These are phyloP conservation scores for Bonnemaisonia californica DNA, from an alignment of 31 red algal genomes.

Conservation along the genomic window DNA sequence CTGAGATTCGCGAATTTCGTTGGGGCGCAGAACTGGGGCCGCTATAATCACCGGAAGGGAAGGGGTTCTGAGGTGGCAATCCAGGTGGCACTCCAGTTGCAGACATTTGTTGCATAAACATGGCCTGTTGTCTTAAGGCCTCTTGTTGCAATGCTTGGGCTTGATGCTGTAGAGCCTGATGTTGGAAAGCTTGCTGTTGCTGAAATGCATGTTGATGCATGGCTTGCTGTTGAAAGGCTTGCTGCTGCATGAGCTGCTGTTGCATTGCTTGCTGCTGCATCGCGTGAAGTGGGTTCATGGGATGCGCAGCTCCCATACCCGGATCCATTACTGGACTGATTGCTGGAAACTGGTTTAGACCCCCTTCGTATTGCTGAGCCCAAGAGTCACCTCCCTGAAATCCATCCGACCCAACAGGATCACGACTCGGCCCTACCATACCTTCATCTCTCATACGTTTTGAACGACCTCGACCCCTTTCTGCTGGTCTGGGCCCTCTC, in stretches of 20 bases:
- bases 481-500: slow-evolving; percentile 17
- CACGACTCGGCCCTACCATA: not conserved
- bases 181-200: slow-evolving; percentile 31
- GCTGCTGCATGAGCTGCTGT: slow-evolving; percentile 50
- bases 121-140: slow-evolving; percentile 28
- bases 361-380: slow-evolving; percentile 9
- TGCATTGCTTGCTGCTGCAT: slow-evolving; percentile 37
- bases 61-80: not conserved
- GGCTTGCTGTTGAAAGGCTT: slow-evolving; percentile 42
- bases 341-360: slow-evolving; percentile 1
- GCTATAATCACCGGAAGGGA: slow-evolving; percentile 32
- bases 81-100: slow-evolving; percentile 22
- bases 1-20: not conserved
- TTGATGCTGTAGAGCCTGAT: slow-evolving; percentile 57
- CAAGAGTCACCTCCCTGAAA: slow-evolving; percentile 14
- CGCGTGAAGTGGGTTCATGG: slow-evolving; percentile 14
- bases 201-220: slow-evolving; percentile 39
- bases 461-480: slow-evolving; percentile 24
- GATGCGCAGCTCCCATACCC: slow-evolving; percentile 9
- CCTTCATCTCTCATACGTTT: not conserved
- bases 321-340: not conserved
- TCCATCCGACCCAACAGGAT: not conserved
- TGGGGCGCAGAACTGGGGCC: slow-evolving; percentile 14
- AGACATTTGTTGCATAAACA: slow-evolving; percentile 64
- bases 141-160: slow-evolving; percentile 50